Evolutionary conservation across 352 stramenopile species (phyloP).

Genomic region (Saprolegnia diclina): DNA sequence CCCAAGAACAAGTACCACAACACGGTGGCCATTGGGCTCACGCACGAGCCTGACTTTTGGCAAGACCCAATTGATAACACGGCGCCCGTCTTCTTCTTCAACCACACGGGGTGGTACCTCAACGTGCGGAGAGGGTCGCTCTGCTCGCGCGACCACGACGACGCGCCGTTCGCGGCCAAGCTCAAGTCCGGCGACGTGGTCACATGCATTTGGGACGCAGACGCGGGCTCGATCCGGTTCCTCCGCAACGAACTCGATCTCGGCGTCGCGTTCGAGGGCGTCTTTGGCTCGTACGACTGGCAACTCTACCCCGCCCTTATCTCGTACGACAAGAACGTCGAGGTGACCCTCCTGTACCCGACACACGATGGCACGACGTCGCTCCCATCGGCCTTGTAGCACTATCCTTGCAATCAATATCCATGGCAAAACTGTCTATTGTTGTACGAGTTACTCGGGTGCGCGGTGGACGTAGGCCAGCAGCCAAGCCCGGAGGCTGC

Average conservation of each 20-base stretch:
- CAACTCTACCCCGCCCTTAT: slow-evolving; percentile 17
- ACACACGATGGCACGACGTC: background rate
- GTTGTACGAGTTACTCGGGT: too few relatives aligned
- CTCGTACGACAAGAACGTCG: slow-evolving; percentile 17
- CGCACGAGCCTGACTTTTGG: slow-evolving; percentile 19
- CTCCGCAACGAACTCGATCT: slow-evolving; percentile 11
- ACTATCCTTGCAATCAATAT: too few relatives aligned
- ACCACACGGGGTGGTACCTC: slow-evolving; percentile 22
- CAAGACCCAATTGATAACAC: background rate
- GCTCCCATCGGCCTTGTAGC: background rate
- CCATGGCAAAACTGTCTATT: too few relatives aligned
- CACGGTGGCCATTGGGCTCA: slow-evolving; percentile 21
- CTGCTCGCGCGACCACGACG: slow-evolving; percentile 20
- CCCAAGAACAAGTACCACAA: slow-evolving; percentile 22
- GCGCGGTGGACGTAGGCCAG: background rate
- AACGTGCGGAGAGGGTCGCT: slow-evolving; percentile 19
- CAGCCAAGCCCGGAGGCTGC: background rate
- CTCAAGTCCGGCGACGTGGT: slow-evolving; percentile 22
- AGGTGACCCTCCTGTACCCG: background rate
- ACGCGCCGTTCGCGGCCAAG: background rate
- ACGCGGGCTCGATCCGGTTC: background rate
- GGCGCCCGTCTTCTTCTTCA: slow-evolving; percentile 11
- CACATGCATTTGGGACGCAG: background rate
- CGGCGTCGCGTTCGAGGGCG: background rate
- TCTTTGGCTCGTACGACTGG: slow-evolving; percentile 1